Base-by-base conservation (phyloP, 139 green algal genomes). In the Coelastrella sp. region DNA sequence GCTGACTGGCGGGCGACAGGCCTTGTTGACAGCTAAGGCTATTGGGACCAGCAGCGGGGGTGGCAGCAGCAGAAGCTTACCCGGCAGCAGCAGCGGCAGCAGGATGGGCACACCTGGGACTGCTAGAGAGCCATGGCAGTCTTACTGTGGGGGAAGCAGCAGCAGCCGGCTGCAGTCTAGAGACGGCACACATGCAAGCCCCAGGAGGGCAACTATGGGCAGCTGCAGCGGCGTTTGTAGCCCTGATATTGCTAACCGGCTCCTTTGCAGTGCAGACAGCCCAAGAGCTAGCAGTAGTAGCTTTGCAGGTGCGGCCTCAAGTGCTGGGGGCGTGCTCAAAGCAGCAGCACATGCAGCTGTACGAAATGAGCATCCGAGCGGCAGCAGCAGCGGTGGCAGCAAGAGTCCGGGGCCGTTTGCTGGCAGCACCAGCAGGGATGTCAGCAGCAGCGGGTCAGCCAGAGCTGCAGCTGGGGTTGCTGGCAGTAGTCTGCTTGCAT, bases 201-300 rank as follows among this genome's bases (percentile, higher is more conserved):
- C n/a, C 58, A 85, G 79, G 56, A 84, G 78, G 17, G 68, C 57
- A 22, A 16, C 5, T 20, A 73, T 58, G 56, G 65, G 79, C 79
- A 85, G 79, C 78, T 73, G 58, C 79, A 85, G 7, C 79, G 73
- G 79, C 79, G 54, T 57, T 59, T 73, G 79, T 4, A 84, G 61
- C 32, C 32, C 32, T 47, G 32, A 47, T 47, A 47, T 47, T 47
- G 32, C 32, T 47, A 47, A 47, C 32, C 32, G 32, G 32, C 32
- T 47, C 32, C 32, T 47, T 47, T 47, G 32, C 32, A 47, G 32
- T 47, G 61, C 61, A 71, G 61, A 71, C 61, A 71, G 61, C 61
- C 61, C 14, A 47, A 16, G 19, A 22, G 14, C 73, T 47, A 47
- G 32, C 32, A 47, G 32, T 47, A 47, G 32, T 47, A 47, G 32